These are phyloP conservation scores for Curvularia verruculosa DNA, from an alignment of 2,329 filamentous ascomycete genomes.

Conservation along the genomic window DNA sequence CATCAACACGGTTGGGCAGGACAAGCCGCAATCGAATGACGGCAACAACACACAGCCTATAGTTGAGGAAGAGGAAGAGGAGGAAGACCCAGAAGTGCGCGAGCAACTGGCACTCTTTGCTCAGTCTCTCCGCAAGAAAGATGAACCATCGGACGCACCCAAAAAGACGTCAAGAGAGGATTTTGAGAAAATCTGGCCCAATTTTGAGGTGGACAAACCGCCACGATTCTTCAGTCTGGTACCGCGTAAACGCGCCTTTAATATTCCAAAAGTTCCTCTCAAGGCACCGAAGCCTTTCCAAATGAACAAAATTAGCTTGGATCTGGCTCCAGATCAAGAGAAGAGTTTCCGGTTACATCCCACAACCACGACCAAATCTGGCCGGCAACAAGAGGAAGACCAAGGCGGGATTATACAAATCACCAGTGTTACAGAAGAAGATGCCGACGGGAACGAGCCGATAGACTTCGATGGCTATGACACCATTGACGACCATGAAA, in stretches of 20 bases:
- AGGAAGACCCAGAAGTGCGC: slow-evolving; percentile 43
- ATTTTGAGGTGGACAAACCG: slow-evolving; percentile 75
- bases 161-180: slow-evolving; percentile 76
- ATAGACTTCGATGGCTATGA: slow-evolving; percentile 58
- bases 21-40: slow-evolving; percentile 26
- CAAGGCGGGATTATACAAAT: slow-evolving; percentile 63
- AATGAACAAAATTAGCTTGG: slow-evolving; percentile 86
- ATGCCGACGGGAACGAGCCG: slow-evolving; percentile 52
- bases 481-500: slow-evolving; percentile 64
- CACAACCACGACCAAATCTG: slow-evolving; percentile 58
- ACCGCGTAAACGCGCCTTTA: slow-evolving; percentile 77
- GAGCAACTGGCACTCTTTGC: slow-evolving; percentile 45
- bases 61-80: slow-evolving; percentile 33
- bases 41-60: slow-evolving; percentile 25
- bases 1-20: slow-evolving; percentile 14
- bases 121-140: slow-evolving; percentile 35
- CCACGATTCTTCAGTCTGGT: slow-evolving; percentile 84
- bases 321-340: slow-evolving; percentile 85
- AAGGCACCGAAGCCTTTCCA: slow-evolving; percentile 83
- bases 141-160: slow-evolving; percentile 65
- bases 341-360: slow-evolving; percentile 78
- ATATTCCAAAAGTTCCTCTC: slow-evolving; percentile 75
- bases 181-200: slow-evolving; percentile 79
- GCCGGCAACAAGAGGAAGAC: slow-evolving; percentile 56
- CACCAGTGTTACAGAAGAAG: slow-evolving; percentile 50